A percentile compares a stretch with the other conserved stretches of the same genome.
Conservation (phyloP, 371 early-diverging fungal species). For the Mucor sp. region DNA sequence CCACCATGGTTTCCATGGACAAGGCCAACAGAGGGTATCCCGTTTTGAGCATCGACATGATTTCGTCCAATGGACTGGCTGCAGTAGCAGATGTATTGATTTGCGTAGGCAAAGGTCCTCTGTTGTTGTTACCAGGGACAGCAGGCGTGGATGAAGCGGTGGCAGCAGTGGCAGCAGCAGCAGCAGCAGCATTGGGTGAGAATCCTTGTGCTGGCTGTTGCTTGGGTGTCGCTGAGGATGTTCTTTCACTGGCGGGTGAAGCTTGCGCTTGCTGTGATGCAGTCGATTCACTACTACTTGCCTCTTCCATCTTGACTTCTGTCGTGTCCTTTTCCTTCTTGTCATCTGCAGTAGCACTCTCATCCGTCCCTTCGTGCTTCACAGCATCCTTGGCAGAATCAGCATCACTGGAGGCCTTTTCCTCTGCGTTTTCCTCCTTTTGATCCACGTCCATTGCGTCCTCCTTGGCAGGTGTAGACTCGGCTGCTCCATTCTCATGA, state of each 20-base stretch:
- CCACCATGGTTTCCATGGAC: slow-evolving; percentile 97
- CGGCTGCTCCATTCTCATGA: background rate
- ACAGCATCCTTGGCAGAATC: background rate
- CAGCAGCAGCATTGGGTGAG: background rate
- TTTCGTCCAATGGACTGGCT: slow-evolving; percentile 85
- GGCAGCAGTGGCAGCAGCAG: background rate
- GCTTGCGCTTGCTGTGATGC: no score
- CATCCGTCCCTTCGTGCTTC: background rate
- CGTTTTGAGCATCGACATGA: slow-evolving; percentile 96
- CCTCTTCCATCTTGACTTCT: background rate
- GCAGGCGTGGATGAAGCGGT: background rate
- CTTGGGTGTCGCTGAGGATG: background rate
- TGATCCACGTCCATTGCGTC: slow-evolving; percentile 9
- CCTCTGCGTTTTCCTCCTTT: background rate
- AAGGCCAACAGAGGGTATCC: slow-evolving; percentile 92
- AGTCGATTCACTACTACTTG: no score
- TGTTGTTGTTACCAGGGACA: background rate
- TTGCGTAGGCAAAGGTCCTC: slow-evolving; percentile 12
- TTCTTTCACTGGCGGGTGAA: slow-evolving; percentile 6
- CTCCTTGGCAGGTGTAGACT: slow-evolving; percentile 5
- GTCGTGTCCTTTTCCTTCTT: background rate
- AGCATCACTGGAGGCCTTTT: background rate
- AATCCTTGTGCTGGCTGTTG: background rate
- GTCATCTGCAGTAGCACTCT: background rate
- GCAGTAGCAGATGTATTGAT: slow-evolving; percentile 17